phyloP scores from a whole-genome alignment of 1,284 basidiomycete species.

The Calocybe gambosa region DNA sequence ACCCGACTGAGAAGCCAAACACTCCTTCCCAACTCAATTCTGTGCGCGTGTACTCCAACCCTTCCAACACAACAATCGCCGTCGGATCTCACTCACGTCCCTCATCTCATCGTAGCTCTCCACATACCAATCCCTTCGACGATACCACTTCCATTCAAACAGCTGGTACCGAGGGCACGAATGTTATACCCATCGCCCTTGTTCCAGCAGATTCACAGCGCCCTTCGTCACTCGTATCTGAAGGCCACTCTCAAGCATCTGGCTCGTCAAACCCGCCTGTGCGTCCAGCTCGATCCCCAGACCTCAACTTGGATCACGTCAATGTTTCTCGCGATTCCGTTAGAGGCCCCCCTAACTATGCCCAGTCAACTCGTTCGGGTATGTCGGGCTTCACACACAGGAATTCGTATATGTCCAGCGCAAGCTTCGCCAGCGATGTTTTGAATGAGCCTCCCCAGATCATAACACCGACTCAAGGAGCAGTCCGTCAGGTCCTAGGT shows the following conservation, averaged over 20 bases:
- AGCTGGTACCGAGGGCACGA: conserved; percentile 66
- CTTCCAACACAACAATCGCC: conserved; percentile 47
- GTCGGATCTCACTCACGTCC: conserved; percentile 47
- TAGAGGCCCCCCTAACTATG: conserved; percentile 34
- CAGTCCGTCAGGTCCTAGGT: conserved; percentile 66
- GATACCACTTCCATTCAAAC: conserved; percentile 75
- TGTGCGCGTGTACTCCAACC: conserved; percentile 43
- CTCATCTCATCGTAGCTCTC: conserved; percentile 21
- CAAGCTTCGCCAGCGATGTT: conserved; percentile 71
- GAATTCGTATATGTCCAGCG: conserved; percentile 66
- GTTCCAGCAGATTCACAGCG: conserved; percentile 52
- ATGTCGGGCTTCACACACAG: conserved; percentile 48
- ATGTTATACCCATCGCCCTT: conserved; percentile 79
- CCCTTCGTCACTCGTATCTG: conserved; percentile 24
- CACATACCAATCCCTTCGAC: conserved; percentile 62
- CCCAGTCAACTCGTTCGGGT: conserved; percentile 45
- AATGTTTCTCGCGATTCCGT: conserved; percentile 52
- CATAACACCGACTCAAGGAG: conserved; percentile 58
- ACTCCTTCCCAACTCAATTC: conserved; percentile 29
- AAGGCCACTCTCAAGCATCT: conserved; percentile 21
- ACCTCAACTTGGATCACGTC: conserved; percentile 57
- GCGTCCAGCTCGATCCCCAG: conserved; percentile 58
- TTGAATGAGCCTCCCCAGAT: conserved; percentile 77
- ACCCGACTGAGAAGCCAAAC: conserved; percentile 63
- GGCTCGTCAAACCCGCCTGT: conserved; percentile 38